Evolutionary conservation across 2,329 filamentous ascomycete genomes (phyloP).

Genomic region (Arthrobotrys sphaeroides): DNA sequence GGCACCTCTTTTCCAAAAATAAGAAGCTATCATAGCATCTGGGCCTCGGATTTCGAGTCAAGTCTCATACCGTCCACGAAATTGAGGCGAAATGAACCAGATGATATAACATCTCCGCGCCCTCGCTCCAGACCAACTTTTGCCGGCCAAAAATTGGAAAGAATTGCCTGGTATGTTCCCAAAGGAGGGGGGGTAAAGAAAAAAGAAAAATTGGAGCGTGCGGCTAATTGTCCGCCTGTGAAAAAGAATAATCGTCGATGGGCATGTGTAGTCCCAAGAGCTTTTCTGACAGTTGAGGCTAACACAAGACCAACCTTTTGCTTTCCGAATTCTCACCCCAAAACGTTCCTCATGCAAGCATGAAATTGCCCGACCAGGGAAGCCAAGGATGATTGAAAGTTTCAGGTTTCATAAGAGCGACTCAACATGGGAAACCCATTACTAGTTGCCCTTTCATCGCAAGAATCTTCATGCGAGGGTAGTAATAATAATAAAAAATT

Average conservation of each 20-base stretch:
- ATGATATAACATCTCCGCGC: neutral
- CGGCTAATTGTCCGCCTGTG: neutral
- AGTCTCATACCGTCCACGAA: neutral
- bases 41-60: conserved; percentile 31
- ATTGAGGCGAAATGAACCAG: neutral
- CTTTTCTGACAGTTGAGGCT: conserved; percentile 30
- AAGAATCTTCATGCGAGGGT: conserved; percentile 21
- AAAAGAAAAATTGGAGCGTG: no score
- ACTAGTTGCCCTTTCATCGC: conserved; percentile 29
- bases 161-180: conserved; percentile 1
- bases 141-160: neutral
- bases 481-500: no score
- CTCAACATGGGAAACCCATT: conserved; percentile 9
- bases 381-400: conserved; percentile 23
- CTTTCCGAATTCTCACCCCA: conserved; percentile 17
- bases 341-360: conserved; percentile 34
- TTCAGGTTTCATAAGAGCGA: conserved; percentile 35
- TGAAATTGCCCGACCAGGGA: conserved; percentile 38
- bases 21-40: neutral
- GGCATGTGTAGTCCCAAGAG: conserved; percentile 1
- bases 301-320: neutral
- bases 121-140: no score
- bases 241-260: neutral
- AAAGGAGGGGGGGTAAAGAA: neutral
- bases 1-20: conserved; percentile 11